A percentile compares a stretch with the other conserved stretches of the same genome.
phyloP scores from a whole-genome alignment of 768 basidiomycete species.

The Tylopilus plumbeoviolaceoides region DNA sequence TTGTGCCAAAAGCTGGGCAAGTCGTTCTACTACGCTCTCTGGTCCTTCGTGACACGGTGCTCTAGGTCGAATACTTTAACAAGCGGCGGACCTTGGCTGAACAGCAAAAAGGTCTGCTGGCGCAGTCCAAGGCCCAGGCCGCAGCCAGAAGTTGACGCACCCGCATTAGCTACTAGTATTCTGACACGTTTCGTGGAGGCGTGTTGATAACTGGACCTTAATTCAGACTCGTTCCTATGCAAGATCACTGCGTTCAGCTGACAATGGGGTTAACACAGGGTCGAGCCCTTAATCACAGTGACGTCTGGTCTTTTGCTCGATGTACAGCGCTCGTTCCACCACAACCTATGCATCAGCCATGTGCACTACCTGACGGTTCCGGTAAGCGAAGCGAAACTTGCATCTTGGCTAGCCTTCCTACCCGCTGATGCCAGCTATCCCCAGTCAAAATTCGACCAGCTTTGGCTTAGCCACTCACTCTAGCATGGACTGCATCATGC shows the following conservation, averaged over 20 bases:
- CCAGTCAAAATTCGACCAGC: neutral
- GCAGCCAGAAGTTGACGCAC: conserved; percentile 15
- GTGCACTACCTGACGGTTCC: too few species aligned
- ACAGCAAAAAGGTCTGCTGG: conserved; percentile 69
- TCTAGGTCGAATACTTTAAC: conserved; percentile 92
- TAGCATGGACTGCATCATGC: too few species aligned
- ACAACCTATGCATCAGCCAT: neutral
- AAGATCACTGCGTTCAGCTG: neutral
- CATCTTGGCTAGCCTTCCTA: too few species aligned
- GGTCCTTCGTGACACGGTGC: neutral
- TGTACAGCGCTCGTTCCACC: neutral
- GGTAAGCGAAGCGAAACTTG: neutral
- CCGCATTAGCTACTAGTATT: neutral
- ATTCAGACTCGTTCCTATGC: conserved; percentile 1
- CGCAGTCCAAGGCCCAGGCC: conserved; percentile 39
- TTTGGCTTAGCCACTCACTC: too few species aligned
- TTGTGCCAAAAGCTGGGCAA: conserved; percentile 89
- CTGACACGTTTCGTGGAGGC: too few species aligned
- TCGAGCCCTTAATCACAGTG: conserved; percentile 2
- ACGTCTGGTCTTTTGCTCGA: neutral
- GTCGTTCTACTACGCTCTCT: conserved; percentile 23
- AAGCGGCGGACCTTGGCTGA: conserved; percentile 80
- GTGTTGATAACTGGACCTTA: neutral
- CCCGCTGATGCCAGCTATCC: neutral
- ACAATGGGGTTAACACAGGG: too few species aligned